Conservation (phyloP, 495 filamentous ascomycete species). For the Lindgomyces ingoldianus region DNA sequence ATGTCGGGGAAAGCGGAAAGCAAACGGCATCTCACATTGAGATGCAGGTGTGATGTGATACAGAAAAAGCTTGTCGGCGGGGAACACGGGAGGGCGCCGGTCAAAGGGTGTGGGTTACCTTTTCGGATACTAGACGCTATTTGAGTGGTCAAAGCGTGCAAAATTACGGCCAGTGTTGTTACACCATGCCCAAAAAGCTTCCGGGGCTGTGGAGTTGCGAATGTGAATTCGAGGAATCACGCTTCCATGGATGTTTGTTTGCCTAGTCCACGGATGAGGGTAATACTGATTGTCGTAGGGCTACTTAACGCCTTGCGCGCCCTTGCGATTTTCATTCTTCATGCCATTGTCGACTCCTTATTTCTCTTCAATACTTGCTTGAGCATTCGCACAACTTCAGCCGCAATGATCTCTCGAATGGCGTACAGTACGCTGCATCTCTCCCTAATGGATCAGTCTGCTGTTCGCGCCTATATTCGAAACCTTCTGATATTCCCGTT, state of each 20-base stretch:
- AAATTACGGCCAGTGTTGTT: background rate
- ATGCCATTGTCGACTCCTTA: no score
- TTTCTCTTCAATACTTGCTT: no score
- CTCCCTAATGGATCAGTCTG: slow-evolving; percentile 15
- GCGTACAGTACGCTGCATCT: slow-evolving; percentile 12
- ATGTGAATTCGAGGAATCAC: background rate
- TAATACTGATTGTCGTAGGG: background rate
- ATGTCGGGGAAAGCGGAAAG: slow-evolving; percentile 17
- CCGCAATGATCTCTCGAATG: background rate
- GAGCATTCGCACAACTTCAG: no score
- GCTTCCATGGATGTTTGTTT: background rate
- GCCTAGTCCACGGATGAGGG: background rate
- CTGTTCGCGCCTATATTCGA: slow-evolving; percentile 10
- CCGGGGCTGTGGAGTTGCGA: background rate
- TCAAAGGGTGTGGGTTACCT: background rate
- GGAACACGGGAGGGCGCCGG: slow-evolving; percentile 9
- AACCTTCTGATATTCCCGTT: slow-evolving; percentile 21
- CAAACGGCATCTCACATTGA: slow-evolving; percentile 4
- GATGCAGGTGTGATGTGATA: slow-evolving; percentile 6
- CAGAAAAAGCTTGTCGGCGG: slow-evolving; percentile 8
- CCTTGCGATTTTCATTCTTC: background rate
- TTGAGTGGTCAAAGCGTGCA: background rate
- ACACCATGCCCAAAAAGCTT: background rate
- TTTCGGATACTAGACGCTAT: background rate
- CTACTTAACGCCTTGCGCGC: background rate